Percentiles rank a stretch among this genome's conserved stretches.
Conservation (phyloP, 192 early-diverging fungal genomes). For the Coemansia sp. region DNA sequence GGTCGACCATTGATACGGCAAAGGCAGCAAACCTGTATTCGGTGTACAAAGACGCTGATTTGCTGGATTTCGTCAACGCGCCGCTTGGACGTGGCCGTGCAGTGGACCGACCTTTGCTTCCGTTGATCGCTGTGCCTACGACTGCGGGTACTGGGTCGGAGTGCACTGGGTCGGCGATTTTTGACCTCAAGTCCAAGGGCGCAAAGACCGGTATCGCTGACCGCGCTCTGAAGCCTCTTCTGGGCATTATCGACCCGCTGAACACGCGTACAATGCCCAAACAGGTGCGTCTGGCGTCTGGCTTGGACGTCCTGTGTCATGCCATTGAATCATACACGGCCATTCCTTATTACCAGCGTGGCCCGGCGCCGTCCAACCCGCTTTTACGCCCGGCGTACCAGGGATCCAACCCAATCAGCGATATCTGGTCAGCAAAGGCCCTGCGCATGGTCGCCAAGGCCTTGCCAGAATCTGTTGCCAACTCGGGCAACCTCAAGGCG, state of each 20-base stretch:
- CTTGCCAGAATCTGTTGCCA: conserved; percentile 69
- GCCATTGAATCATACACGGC: conserved; percentile 92
- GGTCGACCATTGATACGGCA: conserved; percentile 87
- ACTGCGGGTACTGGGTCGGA: conserved; percentile 80
- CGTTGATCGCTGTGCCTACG: conserved; percentile 75
- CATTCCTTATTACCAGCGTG: conserved; percentile 76
- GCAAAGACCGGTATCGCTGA: conserved; percentile 91
- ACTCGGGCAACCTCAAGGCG: conserved; percentile 66
- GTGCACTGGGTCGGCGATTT: conserved; percentile 92
- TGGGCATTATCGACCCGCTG: conserved; percentile 86
- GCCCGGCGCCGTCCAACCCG: conserved; percentile 77
- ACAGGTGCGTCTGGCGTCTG: conserved; percentile 81
- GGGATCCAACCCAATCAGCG: conserved; percentile 89
- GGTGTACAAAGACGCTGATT: conserved; percentile 75
- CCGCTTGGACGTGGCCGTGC: conserved; percentile 85
- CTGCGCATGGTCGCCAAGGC: conserved; percentile 80
- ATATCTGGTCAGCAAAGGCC: conserved; percentile 83
- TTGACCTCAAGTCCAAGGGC: conserved; percentile 78
- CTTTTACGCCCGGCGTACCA: conserved; percentile 86
- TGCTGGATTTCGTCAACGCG: conserved; percentile 90
- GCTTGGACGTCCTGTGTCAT: conserved; percentile 89
- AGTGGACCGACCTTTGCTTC: conserved; percentile 69
- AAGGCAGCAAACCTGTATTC: conserved; percentile 90
- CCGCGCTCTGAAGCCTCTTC: conserved; percentile 77
- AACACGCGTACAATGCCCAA: conserved; percentile 86